phyloP scores from a whole-genome alignment of 805 yeast species.

The Myxozyma monticola region DNA sequence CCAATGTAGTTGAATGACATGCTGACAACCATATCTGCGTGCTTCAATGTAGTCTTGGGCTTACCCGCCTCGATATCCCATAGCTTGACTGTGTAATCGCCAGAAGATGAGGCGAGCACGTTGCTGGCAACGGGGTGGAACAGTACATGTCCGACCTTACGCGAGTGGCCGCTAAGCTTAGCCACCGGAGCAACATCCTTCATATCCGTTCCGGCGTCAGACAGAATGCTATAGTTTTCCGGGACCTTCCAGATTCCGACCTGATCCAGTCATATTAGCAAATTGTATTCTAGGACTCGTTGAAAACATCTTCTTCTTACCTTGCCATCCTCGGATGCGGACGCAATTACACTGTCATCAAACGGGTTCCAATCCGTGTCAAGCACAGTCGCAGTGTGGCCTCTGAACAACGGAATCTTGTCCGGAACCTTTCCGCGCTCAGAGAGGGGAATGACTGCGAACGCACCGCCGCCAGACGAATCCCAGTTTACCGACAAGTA shows the following conservation, averaged over 20 bases:
- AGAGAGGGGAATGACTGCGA: slow-evolving; percentile 82
- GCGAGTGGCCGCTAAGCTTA: slow-evolving; percentile 74
- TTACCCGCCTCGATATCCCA: slow-evolving; percentile 85
- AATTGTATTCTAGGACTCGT: slow-evolving; percentile 36
- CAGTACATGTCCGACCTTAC: slow-evolving; percentile 85
- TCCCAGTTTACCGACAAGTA: slow-evolving; percentile 89
- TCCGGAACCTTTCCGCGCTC: slow-evolving; percentile 95
- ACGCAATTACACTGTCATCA: slow-evolving; percentile 68
- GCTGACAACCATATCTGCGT: slow-evolving; percentile 89
- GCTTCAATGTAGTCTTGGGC: slow-evolving; percentile 70
- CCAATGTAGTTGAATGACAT: slow-evolving; percentile 92
- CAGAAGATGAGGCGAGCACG: slow-evolving; percentile 84
- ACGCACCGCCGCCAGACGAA: slow-evolving; percentile 96
- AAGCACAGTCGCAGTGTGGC: slow-evolving; percentile 91
- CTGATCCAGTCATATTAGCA: slow-evolving; percentile 8
- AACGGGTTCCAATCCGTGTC: slow-evolving; percentile 97
- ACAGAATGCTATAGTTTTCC: slow-evolving; percentile 71
- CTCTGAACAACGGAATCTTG: slow-evolving; percentile 87
- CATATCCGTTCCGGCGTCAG: slow-evolving; percentile 50
- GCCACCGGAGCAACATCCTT: slow-evolving; percentile 72
- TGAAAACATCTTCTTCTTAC: slow-evolving; percentile 15
- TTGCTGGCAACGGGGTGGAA: slow-evolving; percentile 88
- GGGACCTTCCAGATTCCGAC: slow-evolving; percentile 89
- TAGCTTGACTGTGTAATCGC: slow-evolving; percentile 85
- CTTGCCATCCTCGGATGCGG: slow-evolving; percentile 80